Base-by-base conservation (phyloP, 805 yeast genomes). In the Candida nonsorbophila region DNA sequence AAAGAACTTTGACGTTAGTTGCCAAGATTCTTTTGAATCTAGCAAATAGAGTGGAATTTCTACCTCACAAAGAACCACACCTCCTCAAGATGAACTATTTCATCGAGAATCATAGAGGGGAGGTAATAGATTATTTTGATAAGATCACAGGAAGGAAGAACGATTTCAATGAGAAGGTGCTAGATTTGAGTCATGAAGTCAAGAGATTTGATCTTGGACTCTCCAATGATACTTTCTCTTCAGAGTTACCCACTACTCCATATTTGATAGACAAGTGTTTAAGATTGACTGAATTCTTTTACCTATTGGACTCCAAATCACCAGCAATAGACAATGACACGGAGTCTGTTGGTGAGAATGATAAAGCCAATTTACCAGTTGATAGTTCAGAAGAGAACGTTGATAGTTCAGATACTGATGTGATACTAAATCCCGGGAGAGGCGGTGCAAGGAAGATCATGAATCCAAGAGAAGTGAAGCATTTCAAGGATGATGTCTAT, bases 21-120 rank as follows among this genome's bases (percentile, higher is more conserved):
- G 86, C 97, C 7, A 90, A 90, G 49, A 68, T 80, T 5, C 50
- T 90, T 19, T 69, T 88, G 53, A 82, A 83, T 16, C 69, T 90
- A 36, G 85, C 95, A 3, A 90, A 82, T 40, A 58, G 94, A 26
- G 74, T 79, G 14, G 55, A 56, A 27, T 86, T 92, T 53, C 59
- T 59, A n/a, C 81, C 84, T 6, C 77, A 78, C 26, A 90, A 88
- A 46, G 97, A 90, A 46, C 86, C 92, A 0, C 85, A 80, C 65
- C 62, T 90, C 55, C 62, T 72, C 12, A 63, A 59, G 19, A 69
- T 90, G 75, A 90, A 92, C 52, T 46, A 46, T 1, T 87, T 90
- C 42, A 65, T 90, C 13, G 61, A 65, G 2, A 62, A 58, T 10
- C 79, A 81, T 44, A 67, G 67, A 29, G 55, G 42, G 0, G 84